Percentiles rank a stretch among this genome's conserved stretches.
Conservation (phyloP, 192 early-diverging fungal species). For the Gryganskiella cystojenkinii region DNA sequence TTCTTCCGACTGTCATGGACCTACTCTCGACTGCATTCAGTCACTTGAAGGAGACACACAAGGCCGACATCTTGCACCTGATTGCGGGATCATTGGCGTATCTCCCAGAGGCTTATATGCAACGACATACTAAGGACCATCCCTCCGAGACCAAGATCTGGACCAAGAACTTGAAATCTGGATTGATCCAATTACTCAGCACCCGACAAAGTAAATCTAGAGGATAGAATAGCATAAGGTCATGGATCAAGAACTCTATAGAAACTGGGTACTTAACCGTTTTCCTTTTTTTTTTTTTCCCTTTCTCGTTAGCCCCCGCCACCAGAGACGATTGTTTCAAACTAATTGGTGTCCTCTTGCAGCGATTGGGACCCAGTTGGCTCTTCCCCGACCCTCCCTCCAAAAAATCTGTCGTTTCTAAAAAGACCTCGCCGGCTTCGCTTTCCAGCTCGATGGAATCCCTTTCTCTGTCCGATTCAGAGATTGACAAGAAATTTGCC, state of each 20-base stretch:
- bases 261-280: neutral
- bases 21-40: slow-evolving; percentile 21
- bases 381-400: slow-evolving; percentile 26
- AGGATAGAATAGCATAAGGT: neutral
- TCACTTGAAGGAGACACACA: slow-evolving; percentile 19
- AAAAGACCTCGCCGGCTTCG: slow-evolving; percentile 23
- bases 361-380: slow-evolving; percentile 37
- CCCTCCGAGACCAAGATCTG: slow-evolving; percentile 12
- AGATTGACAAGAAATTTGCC: slow-evolving; percentile 40
- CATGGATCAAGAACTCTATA: neutral
- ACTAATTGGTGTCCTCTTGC: slow-evolving; percentile 34
- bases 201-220: slow-evolving; percentile 35
- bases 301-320: slow-evolving; percentile 16
- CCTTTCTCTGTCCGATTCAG: slow-evolving; percentile 22
- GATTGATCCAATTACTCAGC: slow-evolving; percentile 42
- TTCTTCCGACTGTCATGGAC: slow-evolving; percentile 31
- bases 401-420: neutral
- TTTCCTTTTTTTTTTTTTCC: neutral
- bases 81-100: slow-evolving; percentile 17
- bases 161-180: slow-evolving; percentile 40
- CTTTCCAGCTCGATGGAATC: slow-evolving; percentile 31
- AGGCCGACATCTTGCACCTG: slow-evolving; percentile 22
- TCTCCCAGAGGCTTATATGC: slow-evolving; percentile 30
- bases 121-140: slow-evolving; percentile 25
- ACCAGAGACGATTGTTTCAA: slow-evolving; percentile 39